Base-by-base conservation (phyloP, 306 rosid species). In the Glycyrrhiza uralensis region DNA sequence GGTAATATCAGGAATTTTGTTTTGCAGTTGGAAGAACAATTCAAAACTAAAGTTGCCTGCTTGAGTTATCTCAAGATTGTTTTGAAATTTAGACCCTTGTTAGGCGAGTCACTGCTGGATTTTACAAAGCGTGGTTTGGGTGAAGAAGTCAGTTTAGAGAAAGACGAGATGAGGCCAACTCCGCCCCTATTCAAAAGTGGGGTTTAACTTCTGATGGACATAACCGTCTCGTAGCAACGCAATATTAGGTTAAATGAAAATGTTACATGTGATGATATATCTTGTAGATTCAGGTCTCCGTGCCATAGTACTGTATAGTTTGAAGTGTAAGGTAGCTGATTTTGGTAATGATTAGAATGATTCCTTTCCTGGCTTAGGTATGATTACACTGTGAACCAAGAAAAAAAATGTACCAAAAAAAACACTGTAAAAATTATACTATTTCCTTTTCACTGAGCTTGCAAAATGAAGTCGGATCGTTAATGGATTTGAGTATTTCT, bases 11-110 rank as follows among this genome's bases (percentile, higher is more conserved):
- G 4, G 26, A 58, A 4, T 52, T 68, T 63, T 55, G 23, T 79
- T 85, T 87, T 66, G 71, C 99, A 94, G 99, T 83, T 94, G 97
- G 99, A 91, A 85, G 86, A 91, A 76, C 85, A 94, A 85, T 56
- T 80, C 90, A n/a, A 94, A 88, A 79, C 92, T 91, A 74, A 79
- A 91, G 77, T 84, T 94, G 71, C 99, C 99, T 20, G 96, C 95
- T 41, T 94, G 89, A 91, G 70, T 54, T 7, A 33, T 65, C 70
- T 66, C 55, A 44, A 74, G 46, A 17, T 44, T 76, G 49, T 71
- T 39, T 80, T 32, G 78, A 60, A 72, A 22, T 67, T 71, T 67
- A 76, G 72, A 76, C 67, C 65, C 55, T 55, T 44, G 38, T 66
- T 56, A 22, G 74, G 55, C 33, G 64, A 82, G 79, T 81, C 68